These are phyloP conservation scores for Leishmania guyanensis DNA, from an alignment of 208 protist genomes.

Conservation along the genomic window DNA sequence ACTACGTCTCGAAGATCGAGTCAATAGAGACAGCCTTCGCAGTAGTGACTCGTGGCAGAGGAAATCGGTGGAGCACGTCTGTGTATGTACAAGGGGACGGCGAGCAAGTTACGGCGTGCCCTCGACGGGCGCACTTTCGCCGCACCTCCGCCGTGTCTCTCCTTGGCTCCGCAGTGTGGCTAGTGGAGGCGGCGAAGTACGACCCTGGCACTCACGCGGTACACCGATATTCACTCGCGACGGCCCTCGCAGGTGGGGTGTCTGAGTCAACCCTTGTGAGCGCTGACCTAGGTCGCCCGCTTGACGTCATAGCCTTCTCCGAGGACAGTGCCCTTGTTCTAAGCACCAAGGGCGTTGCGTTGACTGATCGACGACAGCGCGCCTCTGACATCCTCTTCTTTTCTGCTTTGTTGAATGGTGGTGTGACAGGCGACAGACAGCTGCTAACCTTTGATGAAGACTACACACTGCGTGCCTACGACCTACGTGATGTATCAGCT, in stretches of 20 bases:
- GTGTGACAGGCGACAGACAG: slow-evolving; percentile 13
- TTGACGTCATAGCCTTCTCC: slow-evolving; percentile 22
- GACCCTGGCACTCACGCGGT: background rate
- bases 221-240: slow-evolving; percentile 6
- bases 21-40: background rate
- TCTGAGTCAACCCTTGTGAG: background rate
- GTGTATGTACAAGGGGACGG: slow-evolving; percentile 6
- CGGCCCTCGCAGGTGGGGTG: slow-evolving; percentile 11
- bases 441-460: slow-evolving; percentile 28
- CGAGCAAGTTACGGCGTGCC: background rate
- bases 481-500: slow-evolving; percentile 14
- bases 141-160: slow-evolving; percentile 5
- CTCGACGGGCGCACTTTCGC: slow-evolving; percentile 13
- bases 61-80: slow-evolving; percentile 16
- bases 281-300: slow-evolving; percentile 1
- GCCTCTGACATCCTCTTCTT: background rate
- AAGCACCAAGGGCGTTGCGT: slow-evolving; percentile 8
- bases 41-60: slow-evolving; percentile 17
- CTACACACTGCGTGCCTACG: slow-evolving; percentile 26
- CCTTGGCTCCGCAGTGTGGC: slow-evolving; percentile 14
- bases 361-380: slow-evolving; percentile 16
- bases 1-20: slow-evolving; percentile 25
- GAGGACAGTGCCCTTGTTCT: slow-evolving; percentile 22
- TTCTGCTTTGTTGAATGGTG: slow-evolving; percentile 10
- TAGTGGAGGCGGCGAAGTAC: slow-evolving; percentile 7